A percentile compares a stretch with the other conserved stretches of the same genome.
Evolutionary conservation across 306 rosid genomes (phyloP).

Genomic region (Sicyos edulis): DNA sequence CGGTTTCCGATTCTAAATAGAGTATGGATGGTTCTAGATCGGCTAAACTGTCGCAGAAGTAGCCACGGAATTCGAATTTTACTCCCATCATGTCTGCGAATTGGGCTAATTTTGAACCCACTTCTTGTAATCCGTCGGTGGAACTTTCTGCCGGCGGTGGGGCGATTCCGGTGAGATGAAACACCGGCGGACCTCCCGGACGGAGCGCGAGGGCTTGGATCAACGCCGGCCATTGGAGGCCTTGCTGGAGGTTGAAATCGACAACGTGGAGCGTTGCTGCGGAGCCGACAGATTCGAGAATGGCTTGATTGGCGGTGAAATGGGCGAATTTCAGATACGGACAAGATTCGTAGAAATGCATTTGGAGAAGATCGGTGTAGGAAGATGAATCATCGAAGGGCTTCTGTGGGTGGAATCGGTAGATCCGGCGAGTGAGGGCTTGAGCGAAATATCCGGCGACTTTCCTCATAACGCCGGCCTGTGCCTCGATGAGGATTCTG

Average conservation of each 20-base stretch:
- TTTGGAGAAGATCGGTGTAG: slow-evolving; percentile 49
- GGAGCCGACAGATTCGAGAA: slow-evolving; percentile 59
- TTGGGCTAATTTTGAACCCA: slow-evolving; percentile 64
- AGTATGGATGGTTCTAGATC: slow-evolving; percentile 63
- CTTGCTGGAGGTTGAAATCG: slow-evolving; percentile 72
- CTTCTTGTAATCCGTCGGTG: slow-evolving; percentile 59
- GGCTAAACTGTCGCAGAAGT: slow-evolving; percentile 48
- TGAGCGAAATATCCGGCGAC: slow-evolving; percentile 69
- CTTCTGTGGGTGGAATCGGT: slow-evolving; percentile 41
- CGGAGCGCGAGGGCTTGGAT: slow-evolving; percentile 75
- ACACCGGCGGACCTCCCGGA: slow-evolving; percentile 68
- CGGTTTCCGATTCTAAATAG: slow-evolving; percentile 45
- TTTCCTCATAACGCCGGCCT: slow-evolving; percentile 68
- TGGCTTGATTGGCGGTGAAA: slow-evolving; percentile 88
- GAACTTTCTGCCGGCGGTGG: slow-evolving; percentile 59
- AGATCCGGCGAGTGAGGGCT: slow-evolving; percentile 54
- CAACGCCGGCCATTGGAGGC: slow-evolving; percentile 93
- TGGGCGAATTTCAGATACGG: slow-evolving; percentile 87
- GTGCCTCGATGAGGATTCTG: slow-evolving; percentile 47
- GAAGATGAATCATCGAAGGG: slow-evolving; percentile 34
- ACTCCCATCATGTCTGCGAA: slow-evolving; percentile 57
- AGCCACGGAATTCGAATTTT: slow-evolving; percentile 67
- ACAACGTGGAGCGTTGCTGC: slow-evolving; percentile 64
- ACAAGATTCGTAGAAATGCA: slow-evolving; percentile 73
- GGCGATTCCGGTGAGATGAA: slow-evolving; percentile 74